phyloP scores from a whole-genome alignment of 768 basidiomycete genomes.

The Hirschioporus abietinus region DNA sequence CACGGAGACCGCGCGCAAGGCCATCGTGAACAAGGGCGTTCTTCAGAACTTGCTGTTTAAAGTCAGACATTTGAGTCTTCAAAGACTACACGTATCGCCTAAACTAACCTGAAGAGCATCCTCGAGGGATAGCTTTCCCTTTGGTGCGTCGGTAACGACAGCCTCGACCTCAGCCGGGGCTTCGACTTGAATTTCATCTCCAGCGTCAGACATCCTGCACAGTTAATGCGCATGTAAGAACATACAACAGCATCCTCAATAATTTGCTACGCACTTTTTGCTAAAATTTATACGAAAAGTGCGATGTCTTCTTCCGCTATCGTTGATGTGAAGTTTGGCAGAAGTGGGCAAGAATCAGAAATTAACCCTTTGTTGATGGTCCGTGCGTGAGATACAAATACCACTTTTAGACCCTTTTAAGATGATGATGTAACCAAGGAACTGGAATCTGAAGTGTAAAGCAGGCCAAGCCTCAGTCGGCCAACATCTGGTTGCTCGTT shows the following conservation, averaged over 20 bases:
- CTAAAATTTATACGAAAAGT: conserved; percentile 17
- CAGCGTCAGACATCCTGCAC: conserved; percentile 91
- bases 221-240: conserved; percentile 9
- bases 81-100: neutral
- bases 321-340: conserved; percentile 79
- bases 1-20: conserved; percentile 95
- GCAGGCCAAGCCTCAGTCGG: neutral
- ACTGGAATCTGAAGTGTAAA: neutral
- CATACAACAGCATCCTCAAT: neutral
- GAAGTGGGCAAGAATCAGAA: conserved; percentile 29
- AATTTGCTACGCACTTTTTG: conserved; percentile 33
- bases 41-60: conserved; percentile 89
- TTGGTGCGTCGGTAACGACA: conserved; percentile 84
- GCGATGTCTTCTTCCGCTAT: conserved; percentile 91
- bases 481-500: neutral
- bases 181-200: conserved; percentile 87
- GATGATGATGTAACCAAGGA: neutral
- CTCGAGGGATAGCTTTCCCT: conserved; percentile 94
- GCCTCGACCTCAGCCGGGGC: conserved; percentile 62
- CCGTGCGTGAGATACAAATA: neutral
- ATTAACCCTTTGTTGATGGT: neutral
- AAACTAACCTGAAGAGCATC: conserved; percentile 77
- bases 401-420: neutral
- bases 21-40: conserved; percentile 98
- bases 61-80: conserved; percentile 5